Base-by-base conservation (phyloP, 805 yeast genomes). In the Starmerella vaccinii region DNA sequence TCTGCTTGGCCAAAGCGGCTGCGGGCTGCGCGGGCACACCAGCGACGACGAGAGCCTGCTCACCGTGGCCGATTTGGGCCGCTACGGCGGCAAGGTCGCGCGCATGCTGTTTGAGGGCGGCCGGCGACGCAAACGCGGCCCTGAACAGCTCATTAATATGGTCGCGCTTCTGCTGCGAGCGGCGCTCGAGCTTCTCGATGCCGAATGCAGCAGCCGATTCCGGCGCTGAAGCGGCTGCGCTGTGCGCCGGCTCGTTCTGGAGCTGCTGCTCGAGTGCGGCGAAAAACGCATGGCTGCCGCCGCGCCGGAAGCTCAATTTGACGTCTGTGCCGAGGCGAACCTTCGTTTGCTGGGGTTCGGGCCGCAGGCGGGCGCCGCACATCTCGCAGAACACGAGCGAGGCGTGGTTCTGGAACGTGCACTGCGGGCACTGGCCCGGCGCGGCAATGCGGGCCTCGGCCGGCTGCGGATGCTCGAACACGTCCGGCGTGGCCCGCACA, bases 321-420 rank as follows among this genome's bases (percentile, higher is more conserved):
- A 52, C 51, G 8, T 19, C 15, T 2, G 27, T 27, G 10, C 55
- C 51, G 8, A 52, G 41, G 35, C 35, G 12, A 54, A 50, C 58
- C 22, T 8, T 16, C 29, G 59, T 61, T 38, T 61, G 66, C 46
- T 48, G 41, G 7, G 55, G 62, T 42, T 24, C 61, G 21, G 72
- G 61, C 3, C 58, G 51, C 23, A 81, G 63, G 19, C 70, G 70
- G 0, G 81, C 71, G 0, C 95, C 96, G 68, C 97, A 90, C 62
- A 92, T 75, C 65, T 90, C 98, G 65, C 98, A 90, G 55, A 71
- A 73, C 33, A 72, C 66, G 71, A 90, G 70, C 2, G 84, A 77
- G 0, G 88, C 84, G 64, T 89, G 95, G 63, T 90, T 92, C 12
- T 78, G 68, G 60, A 88, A 90, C 0, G 97, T 85, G 58, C 95